phyloP scores from a whole-genome alignment of 225 moss, liverwort and hornwort species.

The Climacium dendroides region DNA sequence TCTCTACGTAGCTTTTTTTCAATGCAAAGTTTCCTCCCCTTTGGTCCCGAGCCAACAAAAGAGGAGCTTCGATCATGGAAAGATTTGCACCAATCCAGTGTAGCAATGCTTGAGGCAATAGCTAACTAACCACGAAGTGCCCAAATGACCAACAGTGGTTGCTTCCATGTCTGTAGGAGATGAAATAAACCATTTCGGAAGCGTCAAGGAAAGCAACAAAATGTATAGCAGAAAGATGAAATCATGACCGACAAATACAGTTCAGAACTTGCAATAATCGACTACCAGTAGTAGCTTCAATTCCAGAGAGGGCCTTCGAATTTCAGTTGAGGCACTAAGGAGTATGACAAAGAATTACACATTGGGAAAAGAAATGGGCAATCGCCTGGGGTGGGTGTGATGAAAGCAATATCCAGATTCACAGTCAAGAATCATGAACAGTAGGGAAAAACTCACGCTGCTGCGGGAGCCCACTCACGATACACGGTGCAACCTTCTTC shows the following conservation, averaged over 20 bases:
- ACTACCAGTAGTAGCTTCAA: not conserved
- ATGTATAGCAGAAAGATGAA: not conserved
- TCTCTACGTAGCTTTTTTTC: not conserved
- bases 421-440: not conserved
- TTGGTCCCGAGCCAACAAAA: not conserved
- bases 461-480: conserved; percentile 80
- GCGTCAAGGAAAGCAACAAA: not conserved
- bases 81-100: not conserved
- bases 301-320: not conserved
- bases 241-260: not conserved
- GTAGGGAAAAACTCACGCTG: conserved; percentile 34
- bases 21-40: not conserved
- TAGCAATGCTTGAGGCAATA: not conserved
- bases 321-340: not conserved
- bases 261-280: not conserved
- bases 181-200: not conserved
- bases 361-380: not conserved
- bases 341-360: not conserved
- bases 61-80: not conserved
- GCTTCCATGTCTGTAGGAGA: not conserved
- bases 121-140: not conserved
- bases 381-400: not conserved
- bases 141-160: not conserved
- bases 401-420: not conserved
- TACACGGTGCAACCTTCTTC: conserved; percentile 49